Evolutionary conservation across 208 protist genomes (phyloP), one percentile per base, ranked within the genome.

Genomic region (Acanthamoeba royreba): DNA sequence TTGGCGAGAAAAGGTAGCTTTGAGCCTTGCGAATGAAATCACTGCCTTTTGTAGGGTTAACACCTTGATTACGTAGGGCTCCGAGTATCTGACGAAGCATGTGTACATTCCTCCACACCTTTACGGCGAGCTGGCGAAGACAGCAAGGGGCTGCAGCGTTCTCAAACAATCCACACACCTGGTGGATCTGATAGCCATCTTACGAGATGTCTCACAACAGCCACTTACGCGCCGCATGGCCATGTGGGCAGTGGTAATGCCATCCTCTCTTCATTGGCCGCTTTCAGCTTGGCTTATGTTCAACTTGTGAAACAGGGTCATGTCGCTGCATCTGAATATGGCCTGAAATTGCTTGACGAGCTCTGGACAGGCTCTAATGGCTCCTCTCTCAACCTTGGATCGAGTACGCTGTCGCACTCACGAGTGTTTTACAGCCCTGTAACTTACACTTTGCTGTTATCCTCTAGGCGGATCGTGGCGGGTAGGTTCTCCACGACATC

Each of bases 121-220:
- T 17, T 96, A 94, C 90, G 95, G 95, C 40, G 95, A 96, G 33
- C 46, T 96, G 4, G 95, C 95, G 9, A 96, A 96, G 66, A 96
- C 95, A 28, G 83, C 63, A n/a, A 47, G 66, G 35, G 95, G 95
- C 42, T 96, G 89, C 53, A n/a, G 28, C n/a, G 43, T 95, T 42
- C 66, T 95, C 22, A 35, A 43, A n/a, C 40, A 92, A 49, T 83
- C 66, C 9, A 83, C 47, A 8, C 66, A 87, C 28, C 42, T 66
- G 38, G 8, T 74, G 35, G 93, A 92, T 31, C 42, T 72, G 25
- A 43, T 94, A 31, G 3, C 31, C 25, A 45, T 63, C 25, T 33
- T 86, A 3, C 28, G 33, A n/a, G 63, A 93, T 33, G 61, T 58
- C 53, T 38, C 33, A 7, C 47, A 85, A 11, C 49, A 5, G 40